Percentiles rank a stretch among this genome's conserved stretches.
Evolutionary conservation across 352 stramenopile genomes (phyloP).

Genomic region (Phytophthora melonis): DNA sequence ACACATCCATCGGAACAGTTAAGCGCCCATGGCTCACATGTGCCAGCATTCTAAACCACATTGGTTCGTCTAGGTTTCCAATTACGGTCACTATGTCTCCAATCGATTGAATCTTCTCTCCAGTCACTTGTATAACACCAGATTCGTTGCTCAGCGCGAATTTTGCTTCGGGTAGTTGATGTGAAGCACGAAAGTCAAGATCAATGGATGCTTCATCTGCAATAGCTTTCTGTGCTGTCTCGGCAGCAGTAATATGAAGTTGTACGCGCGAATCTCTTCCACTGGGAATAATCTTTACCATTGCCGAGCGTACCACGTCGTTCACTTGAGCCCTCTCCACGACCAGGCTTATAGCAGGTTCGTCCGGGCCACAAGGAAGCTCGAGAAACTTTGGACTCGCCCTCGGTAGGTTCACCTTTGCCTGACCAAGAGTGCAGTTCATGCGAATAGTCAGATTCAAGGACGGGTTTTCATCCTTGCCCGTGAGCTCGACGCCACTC

Average conservation of each 20-base stretch:
- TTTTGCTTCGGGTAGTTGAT: background rate
- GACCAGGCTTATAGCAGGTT: conserved; percentile 1
- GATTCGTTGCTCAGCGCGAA: conserved; percentile 9
- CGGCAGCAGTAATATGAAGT: conserved; percentile 6
- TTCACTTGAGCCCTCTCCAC: conserved; percentile 1
- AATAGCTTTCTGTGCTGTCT: background rate
- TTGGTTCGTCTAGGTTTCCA: conserved; percentile 19
- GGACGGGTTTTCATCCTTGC: background rate
- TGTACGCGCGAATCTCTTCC: background rate
- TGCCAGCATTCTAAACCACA: conserved; percentile 29
- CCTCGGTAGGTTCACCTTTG: conserved; percentile 1
- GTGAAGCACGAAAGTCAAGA: conserved; percentile 1
- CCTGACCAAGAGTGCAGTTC: conserved; percentile 6
- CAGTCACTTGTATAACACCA: conserved; percentile 9
- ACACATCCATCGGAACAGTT: conserved; percentile 29
- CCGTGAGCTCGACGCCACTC: conserved; percentile 7
- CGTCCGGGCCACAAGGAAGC: background rate
- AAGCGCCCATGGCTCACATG: conserved; percentile 28
- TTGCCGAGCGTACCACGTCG: background rate
- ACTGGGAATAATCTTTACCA: background rate
- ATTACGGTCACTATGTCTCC: conserved; percentile 23
- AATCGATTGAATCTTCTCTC: conserved; percentile 6
- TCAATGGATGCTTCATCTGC: conserved; percentile 1
- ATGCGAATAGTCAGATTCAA: conserved; percentile 4
- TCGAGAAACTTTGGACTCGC: background rate